A percentile compares a stretch with the other conserved stretches of the same genome.
Evolutionary conservation across 2,329 filamentous ascomycete genomes (phyloP).

Genomic region (Colletotrichum spaethianum): DNA sequence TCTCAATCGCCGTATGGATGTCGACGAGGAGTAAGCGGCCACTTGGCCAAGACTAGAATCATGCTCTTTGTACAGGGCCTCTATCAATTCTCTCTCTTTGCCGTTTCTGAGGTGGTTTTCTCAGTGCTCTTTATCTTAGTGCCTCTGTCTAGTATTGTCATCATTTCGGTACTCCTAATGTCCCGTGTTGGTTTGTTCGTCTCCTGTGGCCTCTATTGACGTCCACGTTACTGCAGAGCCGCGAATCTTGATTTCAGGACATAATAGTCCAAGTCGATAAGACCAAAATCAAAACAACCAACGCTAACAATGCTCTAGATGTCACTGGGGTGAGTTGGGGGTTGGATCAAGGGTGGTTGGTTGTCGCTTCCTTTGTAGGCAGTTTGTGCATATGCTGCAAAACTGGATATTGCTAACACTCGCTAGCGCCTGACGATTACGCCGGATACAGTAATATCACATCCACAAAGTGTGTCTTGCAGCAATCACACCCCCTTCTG

Average conservation of each 20-base stretch:
- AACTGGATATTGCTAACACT: neutral
- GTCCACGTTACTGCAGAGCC: neutral
- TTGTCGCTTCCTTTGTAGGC: neutral
- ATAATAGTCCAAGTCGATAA: neutral
- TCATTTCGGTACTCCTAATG: neutral
- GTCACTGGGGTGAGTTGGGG: neutral
- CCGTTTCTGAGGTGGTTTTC: neutral
- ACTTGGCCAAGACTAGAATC: neutral
- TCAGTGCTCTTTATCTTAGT: neutral
- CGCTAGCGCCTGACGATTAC: neutral
- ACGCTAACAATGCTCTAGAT: neutral
- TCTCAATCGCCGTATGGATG: constrained; percentile 34
- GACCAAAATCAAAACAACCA: neutral
- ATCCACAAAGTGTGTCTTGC: constrained; percentile 18
- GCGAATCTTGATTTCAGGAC: neutral
- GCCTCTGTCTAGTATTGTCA: neutral
- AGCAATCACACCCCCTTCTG: constrained; percentile 33
- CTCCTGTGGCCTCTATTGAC: neutral
- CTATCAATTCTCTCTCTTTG: neutral
- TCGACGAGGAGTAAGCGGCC: constrained; percentile 8
- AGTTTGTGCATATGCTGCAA: neutral
- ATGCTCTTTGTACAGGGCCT: neutral
- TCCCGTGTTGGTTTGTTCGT: neutral
- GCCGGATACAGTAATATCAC: constrained; percentile 15
- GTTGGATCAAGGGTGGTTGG: neutral